These are phyloP conservation scores for Tylopilus cervinicoccineus DNA, from an alignment of 768 basidiomycete species.

Conservation along the genomic window DNA sequence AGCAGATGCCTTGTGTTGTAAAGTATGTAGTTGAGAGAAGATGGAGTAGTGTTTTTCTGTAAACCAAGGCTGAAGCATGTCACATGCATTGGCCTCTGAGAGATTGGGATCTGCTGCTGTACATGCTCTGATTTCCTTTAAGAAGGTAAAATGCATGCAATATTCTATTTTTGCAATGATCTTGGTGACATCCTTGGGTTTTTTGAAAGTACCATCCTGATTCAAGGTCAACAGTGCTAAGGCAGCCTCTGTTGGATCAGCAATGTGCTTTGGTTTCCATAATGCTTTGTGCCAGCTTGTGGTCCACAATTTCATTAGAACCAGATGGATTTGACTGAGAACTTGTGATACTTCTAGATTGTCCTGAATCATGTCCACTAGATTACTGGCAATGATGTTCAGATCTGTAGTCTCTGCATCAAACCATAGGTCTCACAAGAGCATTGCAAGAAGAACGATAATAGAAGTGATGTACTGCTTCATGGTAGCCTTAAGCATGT, in stretches of 20 bases:
- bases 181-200: not conserved
- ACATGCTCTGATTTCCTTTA: not conserved
- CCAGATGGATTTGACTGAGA: not conserved
- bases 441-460: not conserved
- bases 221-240: not conserved
- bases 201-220: constrained; percentile 17
- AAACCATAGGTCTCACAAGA: not conserved
- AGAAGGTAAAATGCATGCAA: constrained; percentile 7
- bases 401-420: too few species aligned
- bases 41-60: constrained; percentile 4
- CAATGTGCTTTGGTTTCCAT: not conserved
- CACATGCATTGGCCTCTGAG: not conserved
- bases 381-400: too few species aligned
- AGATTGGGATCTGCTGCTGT: not conserved
- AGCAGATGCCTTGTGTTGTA: constrained; percentile 5
- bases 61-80: not conserved
- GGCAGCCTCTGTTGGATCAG: not conserved
- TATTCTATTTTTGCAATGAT: constrained; percentile 9
- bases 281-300: not conserved
- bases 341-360: too few species aligned
- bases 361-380: too few species aligned
- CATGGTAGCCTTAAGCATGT: constrained; percentile 10
- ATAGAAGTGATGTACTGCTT: constrained; percentile 9
- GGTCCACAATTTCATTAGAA: constrained; percentile 13
- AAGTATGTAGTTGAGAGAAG: not conserved